Conservation (phyloP, 352 stramenopile species). For the Pythium guiyangense region DNA sequence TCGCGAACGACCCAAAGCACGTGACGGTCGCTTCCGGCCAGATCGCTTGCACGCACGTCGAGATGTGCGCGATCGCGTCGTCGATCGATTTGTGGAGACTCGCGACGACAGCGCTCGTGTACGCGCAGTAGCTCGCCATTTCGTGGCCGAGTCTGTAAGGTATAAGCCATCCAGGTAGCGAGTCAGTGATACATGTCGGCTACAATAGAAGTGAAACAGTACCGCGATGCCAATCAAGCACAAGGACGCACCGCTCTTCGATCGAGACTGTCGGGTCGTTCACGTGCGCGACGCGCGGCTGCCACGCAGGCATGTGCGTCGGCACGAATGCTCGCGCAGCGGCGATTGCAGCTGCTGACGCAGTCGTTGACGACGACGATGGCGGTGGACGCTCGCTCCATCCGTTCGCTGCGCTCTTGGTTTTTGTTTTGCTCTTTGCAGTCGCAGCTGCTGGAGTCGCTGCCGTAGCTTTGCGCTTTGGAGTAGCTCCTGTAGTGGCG, state of each 20-base stretch:
- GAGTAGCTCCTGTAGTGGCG: neutral
- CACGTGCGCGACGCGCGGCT: conserved; percentile 18
- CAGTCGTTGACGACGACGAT: neutral
- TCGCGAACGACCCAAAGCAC: conserved; percentile 85
- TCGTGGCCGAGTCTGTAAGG: conserved; percentile 40
- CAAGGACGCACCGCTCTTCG: conserved; percentile 19
- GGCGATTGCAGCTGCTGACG: neutral
- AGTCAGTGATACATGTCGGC: neutral
- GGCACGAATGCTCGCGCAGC: conserved; percentile 1
- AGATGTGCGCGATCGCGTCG: conserved; percentile 66
- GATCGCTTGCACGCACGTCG: conserved; percentile 52
- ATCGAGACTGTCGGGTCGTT: conserved; percentile 34
- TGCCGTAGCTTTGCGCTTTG: conserved; percentile 6
- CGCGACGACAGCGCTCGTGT: conserved; percentile 58
- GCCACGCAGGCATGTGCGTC: conserved; percentile 25
- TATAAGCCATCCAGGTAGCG: neutral
- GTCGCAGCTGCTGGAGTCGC: neutral
- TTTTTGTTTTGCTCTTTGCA: conserved; percentile 9
- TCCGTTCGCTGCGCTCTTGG: conserved; percentile 3
- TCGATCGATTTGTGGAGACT: conserved; percentile 54
- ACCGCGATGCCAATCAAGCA: no score
- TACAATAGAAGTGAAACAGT: no score
- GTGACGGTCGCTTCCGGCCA: conserved; percentile 71
- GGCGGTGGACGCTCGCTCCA: neutral
- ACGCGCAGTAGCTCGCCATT: conserved; percentile 57